phyloP scores from a whole-genome alignment of 345 rosid species.

The Gossypium bickii region DNA sequence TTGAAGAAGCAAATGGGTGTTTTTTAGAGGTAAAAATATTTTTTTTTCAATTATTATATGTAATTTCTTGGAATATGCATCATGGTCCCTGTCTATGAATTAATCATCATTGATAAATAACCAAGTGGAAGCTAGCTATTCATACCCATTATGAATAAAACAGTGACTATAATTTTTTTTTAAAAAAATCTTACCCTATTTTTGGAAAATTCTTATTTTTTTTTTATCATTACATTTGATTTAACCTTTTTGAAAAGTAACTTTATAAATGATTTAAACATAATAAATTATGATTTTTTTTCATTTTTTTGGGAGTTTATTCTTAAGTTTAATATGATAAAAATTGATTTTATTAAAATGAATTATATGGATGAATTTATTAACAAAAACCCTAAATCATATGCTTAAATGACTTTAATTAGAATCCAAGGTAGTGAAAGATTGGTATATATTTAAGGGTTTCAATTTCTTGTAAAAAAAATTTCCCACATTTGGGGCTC shows the following conservation, averaged over 20 bases:
- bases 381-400: background rate
- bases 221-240: too few species aligned
- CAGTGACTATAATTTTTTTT: slow-evolving; percentile 15
- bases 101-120: slow-evolving; percentile 17
- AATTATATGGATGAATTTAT: too few species aligned
- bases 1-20: background rate
- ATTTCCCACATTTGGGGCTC: slow-evolving; percentile 22
- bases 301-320: too few species aligned
- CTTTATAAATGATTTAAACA: background rate
- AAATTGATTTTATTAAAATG: too few species aligned
- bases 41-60: background rate
- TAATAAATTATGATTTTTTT: too few species aligned
- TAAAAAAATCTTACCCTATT: background rate
- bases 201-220: background rate
- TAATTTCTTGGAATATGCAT: slow-evolving; percentile 4
- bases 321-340: too few species aligned
- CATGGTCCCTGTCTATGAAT: slow-evolving; percentile 10
- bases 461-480: slow-evolving; percentile 2
- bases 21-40: background rate
- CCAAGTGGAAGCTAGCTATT: slow-evolving; percentile 20
- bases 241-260: background rate
- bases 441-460: background rate
- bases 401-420: slow-evolving; percentile 35
- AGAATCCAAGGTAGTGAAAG: slow-evolving; percentile 42
- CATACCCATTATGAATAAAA: slow-evolving; percentile 27